Evolutionary conservation across 176 grass and related monocot genomes (phyloP).

Genomic region (Oryza meyeriana): DNA sequence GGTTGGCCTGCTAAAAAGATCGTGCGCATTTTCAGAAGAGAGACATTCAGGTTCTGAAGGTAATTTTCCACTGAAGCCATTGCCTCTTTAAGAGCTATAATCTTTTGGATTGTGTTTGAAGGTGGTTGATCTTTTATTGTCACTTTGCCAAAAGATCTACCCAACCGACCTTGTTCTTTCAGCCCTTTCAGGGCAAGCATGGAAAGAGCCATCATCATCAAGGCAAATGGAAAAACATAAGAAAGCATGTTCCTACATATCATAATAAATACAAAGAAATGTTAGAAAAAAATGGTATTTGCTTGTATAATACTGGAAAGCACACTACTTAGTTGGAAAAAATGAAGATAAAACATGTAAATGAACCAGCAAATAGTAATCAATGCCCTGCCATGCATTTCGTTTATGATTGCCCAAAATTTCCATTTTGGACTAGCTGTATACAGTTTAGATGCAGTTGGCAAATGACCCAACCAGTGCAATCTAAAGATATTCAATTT

Average conservation of each 20-base stretch:
- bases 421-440: background rate
- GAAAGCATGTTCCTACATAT: conserved; percentile 72
- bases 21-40: conserved; percentile 74
- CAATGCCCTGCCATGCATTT: background rate
- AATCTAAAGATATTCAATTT: background rate
- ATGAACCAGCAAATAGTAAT: background rate
- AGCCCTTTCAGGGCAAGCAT: conserved; percentile 86
- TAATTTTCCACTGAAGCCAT: conserved; percentile 90
- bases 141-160: conserved; percentile 89
- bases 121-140: conserved; percentile 83
- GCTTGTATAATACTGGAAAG: background rate
- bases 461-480: background rate
- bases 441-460: background rate
- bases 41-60: conserved; percentile 81
- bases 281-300: conserved; percentile 3
- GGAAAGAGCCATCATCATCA: conserved; percentile 63
- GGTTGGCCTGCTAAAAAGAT: conserved; percentile 83
- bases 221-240: conserved; percentile 63
- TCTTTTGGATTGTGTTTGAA: conserved; percentile 96
- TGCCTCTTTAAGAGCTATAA: conserved; percentile 91
- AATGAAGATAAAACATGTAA: conserved; percentile 8
- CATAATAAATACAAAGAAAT: background rate
- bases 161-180: conserved; percentile 87
- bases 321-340: conserved; percentile 9
- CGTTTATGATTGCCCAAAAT: background rate